Evolutionary conservation across 75 land plant species (phyloP).

Genomic region (Picea glauca): DNA sequence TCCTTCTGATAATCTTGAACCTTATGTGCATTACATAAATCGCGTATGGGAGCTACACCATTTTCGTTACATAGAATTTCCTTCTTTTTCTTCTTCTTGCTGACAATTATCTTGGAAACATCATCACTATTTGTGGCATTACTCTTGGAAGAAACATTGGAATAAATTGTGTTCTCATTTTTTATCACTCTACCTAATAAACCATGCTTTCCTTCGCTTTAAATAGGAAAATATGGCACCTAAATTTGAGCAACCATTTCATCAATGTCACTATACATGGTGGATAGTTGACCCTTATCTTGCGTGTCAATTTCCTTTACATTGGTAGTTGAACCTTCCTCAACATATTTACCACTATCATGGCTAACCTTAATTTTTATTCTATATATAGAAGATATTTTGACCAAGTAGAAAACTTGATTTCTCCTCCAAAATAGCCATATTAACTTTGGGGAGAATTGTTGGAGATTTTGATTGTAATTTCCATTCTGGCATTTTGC

Average conservation of each 20-base stretch:
- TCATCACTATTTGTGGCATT: background rate
- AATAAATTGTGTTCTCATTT: background rate
- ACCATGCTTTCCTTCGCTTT: background rate
- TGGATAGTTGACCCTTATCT: background rate
- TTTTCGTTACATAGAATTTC: conserved; percentile 78
- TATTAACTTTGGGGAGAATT: background rate
- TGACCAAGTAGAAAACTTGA: background rate
- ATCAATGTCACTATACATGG: background rate
- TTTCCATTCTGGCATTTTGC: background rate
- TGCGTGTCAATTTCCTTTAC: background rate
- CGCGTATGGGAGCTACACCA: conserved; percentile 81
- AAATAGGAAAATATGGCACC: background rate
- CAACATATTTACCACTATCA: background rate
- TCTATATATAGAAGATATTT: background rate
- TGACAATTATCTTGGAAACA: background rate
- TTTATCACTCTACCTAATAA: background rate
- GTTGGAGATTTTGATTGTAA: background rate
- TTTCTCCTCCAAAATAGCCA: background rate
- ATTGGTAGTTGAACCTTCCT: background rate
- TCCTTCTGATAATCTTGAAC: conserved; percentile 86
- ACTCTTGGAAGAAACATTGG: background rate
- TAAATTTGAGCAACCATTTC: background rate
- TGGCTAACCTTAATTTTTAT: background rate
- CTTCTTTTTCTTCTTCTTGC: conserved; percentile 68
- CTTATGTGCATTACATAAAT: conserved; percentile 89